Percentiles rank a stretch among this genome's conserved stretches.
phyloP scores from a whole-genome alignment of 164 flowering plant species.

The Euptelea pleiosperma region DNA sequence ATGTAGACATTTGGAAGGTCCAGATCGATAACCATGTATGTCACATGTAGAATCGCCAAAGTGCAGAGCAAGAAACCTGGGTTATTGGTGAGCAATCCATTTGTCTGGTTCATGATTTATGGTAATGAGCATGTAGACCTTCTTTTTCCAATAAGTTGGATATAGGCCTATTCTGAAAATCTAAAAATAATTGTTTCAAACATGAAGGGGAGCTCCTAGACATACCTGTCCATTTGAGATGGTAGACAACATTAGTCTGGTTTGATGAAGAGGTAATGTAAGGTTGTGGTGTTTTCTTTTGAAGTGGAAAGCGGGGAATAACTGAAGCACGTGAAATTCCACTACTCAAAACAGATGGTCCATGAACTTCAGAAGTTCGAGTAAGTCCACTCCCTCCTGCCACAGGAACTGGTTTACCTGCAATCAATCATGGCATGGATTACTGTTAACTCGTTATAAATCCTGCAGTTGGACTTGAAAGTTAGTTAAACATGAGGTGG shows the following conservation, averaged over 20 bases:
- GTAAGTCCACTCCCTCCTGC: not conserved
- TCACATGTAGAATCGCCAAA: too few species aligned
- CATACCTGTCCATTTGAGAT: slow-evolving; percentile 22
- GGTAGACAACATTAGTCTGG: slow-evolving; percentile 8
- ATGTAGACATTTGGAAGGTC: too few species aligned
- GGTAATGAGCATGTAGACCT: too few species aligned
- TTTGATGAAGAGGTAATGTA: too few species aligned
- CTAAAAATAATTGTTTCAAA: not conserved
- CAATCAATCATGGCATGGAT: not conserved
- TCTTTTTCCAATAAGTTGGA: too few species aligned
- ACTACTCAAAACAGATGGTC: not conserved
- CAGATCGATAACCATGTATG: too few species aligned
- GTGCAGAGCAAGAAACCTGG: too few species aligned
- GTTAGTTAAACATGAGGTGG: too few species aligned
- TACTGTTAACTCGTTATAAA: not conserved
- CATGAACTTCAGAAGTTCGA: not conserved
- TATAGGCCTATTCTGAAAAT: not conserved
- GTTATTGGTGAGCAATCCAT: too few species aligned
- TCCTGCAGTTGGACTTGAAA: not conserved
- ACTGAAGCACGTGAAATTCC: slow-evolving; percentile 9
- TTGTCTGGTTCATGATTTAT: not conserved
- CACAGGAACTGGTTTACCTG: slow-evolving; percentile 12
- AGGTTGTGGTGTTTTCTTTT: not conserved
- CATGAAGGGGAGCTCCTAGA: not conserved
- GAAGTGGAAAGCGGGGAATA: not conserved